Evolutionary conservation across 306 rosid genomes (phyloP).

Genomic region (Cicer chorassanicum): DNA sequence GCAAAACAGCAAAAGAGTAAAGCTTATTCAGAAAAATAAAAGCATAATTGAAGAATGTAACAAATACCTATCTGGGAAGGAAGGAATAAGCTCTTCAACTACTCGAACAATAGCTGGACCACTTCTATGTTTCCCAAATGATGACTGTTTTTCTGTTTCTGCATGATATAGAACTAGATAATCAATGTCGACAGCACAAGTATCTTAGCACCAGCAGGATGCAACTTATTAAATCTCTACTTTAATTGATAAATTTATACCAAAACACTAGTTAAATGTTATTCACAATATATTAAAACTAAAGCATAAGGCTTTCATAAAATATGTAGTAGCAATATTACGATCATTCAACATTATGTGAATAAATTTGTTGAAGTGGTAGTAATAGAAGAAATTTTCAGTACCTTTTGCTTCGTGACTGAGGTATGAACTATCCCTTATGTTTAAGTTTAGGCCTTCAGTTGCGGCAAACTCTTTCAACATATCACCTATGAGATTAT

Average conservation of each 20-base stretch:
- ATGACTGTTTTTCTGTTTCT: constrained; percentile 46
- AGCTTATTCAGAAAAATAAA: constrained; percentile 23
- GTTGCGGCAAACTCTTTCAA: constrained; percentile 58
- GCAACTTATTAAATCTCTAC: not conserved
- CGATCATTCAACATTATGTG: not conserved
- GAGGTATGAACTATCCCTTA: constrained; percentile 51
- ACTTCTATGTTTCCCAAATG: constrained; percentile 38
- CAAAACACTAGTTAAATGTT: constrained; percentile 6
- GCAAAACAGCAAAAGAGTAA: constrained; percentile 4
- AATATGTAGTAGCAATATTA: not conserved
- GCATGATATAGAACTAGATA: constrained; percentile 26
- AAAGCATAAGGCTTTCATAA: no score
- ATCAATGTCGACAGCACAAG: constrained; percentile 17
- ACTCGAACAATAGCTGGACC: constrained; percentile 49
- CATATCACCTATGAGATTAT: constrained; percentile 68
- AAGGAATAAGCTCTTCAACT: constrained; percentile 57
- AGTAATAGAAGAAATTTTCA: constrained; percentile 25
- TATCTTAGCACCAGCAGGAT: no score
- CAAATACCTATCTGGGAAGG: constrained; percentile 65
- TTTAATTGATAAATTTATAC: not conserved
- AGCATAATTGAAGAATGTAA: constrained; percentile 36
- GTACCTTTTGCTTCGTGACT: constrained; percentile 64
- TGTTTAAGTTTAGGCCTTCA: constrained; percentile 55
- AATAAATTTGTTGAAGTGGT: not conserved
- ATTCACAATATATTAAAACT: not conserved